Evolutionary conservation across 352 stramenopile genomes (phyloP).

Genomic region (Globisporangium echinulatum): DNA sequence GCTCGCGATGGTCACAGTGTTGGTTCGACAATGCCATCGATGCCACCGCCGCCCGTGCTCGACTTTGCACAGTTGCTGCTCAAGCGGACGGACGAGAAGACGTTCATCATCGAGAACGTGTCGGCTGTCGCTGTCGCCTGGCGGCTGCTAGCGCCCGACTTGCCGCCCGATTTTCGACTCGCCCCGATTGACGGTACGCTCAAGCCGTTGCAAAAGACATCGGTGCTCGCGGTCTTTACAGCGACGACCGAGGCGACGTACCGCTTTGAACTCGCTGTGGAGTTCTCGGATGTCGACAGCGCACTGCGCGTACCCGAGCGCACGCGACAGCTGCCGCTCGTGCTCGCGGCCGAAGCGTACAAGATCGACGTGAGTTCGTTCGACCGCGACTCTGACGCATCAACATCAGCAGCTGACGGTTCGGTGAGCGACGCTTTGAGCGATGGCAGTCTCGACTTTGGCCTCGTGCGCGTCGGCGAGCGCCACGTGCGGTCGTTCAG

Average conservation of each 20-base stretch:
- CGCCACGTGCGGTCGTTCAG: constrained; percentile 70
- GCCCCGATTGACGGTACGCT: constrained; percentile 70
- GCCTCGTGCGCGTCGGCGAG: constrained; percentile 89
- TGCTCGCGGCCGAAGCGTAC: constrained; percentile 84
- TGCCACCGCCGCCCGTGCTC: constrained; percentile 28
- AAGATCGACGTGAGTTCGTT: constrained; percentile 88
- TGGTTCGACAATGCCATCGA: neutral
- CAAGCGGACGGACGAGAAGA: constrained; percentile 79
- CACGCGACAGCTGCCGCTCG: constrained; percentile 24
- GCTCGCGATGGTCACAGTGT: neutral
- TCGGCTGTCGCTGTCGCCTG: constrained; percentile 74
- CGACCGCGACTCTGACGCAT: constrained; percentile 28
- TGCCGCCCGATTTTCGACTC: constrained; percentile 64
- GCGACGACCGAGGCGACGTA: constrained; percentile 67
- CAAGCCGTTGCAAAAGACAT: constrained; percentile 53
- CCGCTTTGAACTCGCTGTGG: constrained; percentile 46
- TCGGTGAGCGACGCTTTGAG: constrained; percentile 6
- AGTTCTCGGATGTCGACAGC: constrained; percentile 82
- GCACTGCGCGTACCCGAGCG: constrained; percentile 38
- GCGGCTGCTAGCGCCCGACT: constrained; percentile 26
- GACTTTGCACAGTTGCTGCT: constrained; percentile 93
- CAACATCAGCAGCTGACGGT: neutral
- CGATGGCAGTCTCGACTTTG: constrained; percentile 89
- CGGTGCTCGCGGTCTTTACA: constrained; percentile 66
- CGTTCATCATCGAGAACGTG: constrained; percentile 84